A percentile compares a stretch with the other conserved stretches of the same genome.
Conservation (phyloP, 2,329 filamentous ascomycete species). For the Blumeria graminis region DNA sequence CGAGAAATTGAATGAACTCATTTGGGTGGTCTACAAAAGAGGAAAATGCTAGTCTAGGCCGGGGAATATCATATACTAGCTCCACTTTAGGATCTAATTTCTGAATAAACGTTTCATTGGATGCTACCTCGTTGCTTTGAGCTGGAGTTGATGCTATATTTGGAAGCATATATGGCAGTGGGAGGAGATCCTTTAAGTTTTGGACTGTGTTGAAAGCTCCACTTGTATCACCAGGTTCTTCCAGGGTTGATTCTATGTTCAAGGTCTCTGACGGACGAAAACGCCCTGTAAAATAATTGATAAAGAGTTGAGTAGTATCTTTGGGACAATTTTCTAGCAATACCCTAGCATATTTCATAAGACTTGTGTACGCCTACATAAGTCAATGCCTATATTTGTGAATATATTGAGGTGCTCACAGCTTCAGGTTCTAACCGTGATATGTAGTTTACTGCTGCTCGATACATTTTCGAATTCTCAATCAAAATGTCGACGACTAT, state of each 20-base stretch:
- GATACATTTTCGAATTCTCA: slow-evolving; percentile 79
- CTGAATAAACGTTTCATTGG: slow-evolving; percentile 27
- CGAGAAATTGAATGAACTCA: slow-evolving; percentile 78
- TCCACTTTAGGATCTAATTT: slow-evolving; percentile 14
- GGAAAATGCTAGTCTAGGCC: slow-evolving; percentile 75
- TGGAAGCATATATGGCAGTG: slow-evolving; percentile 62
- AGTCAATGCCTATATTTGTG: slow-evolving; percentile 3
- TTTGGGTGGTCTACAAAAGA: slow-evolving; percentile 86
- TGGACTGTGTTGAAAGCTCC: slow-evolving; percentile 56
- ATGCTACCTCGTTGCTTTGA: slow-evolving; percentile 24
- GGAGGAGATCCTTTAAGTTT: slow-evolving; percentile 62
- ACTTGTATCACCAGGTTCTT: slow-evolving; percentile 11
- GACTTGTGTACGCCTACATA: slow-evolving; percentile 59
- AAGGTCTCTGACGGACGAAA: slow-evolving; percentile 22
- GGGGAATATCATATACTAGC: slow-evolving; percentile 50
- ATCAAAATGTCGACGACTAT: slow-evolving; percentile 89
- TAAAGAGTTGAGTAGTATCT: slow-evolving; percentile 67
- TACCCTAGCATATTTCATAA: slow-evolving; percentile 90
- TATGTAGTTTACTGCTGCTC: slow-evolving; percentile 74
- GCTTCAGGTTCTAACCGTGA: slow-evolving; percentile 61
- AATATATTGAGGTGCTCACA: slow-evolving; percentile 23
- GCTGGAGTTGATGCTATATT: slow-evolving; percentile 29
- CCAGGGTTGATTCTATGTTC: slow-evolving; percentile 5
- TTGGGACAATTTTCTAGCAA: slow-evolving; percentile 67
- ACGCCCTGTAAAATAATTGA: slow-evolving; percentile 78